Conservation (phyloP, 495 filamentous ascomycete species). For the Penicillium egyptiacum region DNA sequence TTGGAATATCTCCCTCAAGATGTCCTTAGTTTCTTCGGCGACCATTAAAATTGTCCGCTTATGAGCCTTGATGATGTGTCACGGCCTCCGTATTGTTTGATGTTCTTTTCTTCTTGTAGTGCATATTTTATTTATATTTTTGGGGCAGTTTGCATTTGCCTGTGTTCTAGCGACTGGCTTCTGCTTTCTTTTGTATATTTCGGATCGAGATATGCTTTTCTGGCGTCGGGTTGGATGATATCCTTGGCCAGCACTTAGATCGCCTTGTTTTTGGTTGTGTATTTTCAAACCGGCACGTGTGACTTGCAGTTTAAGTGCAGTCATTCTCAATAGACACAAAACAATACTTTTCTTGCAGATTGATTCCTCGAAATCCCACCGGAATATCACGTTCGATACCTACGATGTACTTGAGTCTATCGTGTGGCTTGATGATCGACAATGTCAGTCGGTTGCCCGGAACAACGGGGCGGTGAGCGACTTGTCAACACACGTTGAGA, state of each 20-base stretch:
- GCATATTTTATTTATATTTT: constrained; percentile 26
- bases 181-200: neutral
- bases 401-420: neutral
- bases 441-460: constrained; percentile 31
- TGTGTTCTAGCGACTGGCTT: constrained; percentile 16
- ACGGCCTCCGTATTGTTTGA: constrained; percentile 25
- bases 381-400: neutral
- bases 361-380: neutral
- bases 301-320: neutral
- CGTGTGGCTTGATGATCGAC: constrained; percentile 12
- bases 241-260: constrained; percentile 7
- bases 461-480: constrained; percentile 32
- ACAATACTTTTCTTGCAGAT: neutral
- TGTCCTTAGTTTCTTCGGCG: constrained; percentile 57
- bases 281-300: neutral
- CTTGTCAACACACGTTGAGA: constrained; percentile 18
- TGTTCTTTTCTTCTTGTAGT: constrained; percentile 14
- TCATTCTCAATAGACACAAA: neutral
- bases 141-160: constrained; percentile 15
- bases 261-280: neutral
- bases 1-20: constrained; percentile 67
- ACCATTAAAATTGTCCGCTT: constrained; percentile 38
- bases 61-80: constrained; percentile 38
- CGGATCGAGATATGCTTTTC: neutral
- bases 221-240: constrained; percentile 7